These are phyloP conservation scores for Ophiostoma tasmaniense DNA, from an alignment of 2,329 filamentous ascomycete genomes.

Conservation along the genomic window DNA sequence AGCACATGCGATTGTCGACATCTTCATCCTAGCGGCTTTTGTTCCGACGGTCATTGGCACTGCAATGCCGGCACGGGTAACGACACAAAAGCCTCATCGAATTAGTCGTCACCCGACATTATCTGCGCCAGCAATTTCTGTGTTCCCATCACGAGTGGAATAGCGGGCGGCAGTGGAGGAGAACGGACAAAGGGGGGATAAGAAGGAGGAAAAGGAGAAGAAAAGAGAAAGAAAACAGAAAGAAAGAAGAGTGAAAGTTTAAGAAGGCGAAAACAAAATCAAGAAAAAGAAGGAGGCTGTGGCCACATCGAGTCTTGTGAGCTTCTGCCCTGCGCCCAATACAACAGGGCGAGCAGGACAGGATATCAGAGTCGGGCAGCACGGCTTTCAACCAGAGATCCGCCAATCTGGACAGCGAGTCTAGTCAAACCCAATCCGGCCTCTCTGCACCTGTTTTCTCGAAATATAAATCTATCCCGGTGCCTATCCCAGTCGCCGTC, in stretches of 20 bases:
- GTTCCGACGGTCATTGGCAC: slow-evolving; percentile 10
- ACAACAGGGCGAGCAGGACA: neutral
- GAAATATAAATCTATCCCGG: neutral
- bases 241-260: neutral
- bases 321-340: neutral
- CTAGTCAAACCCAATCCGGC: neutral
- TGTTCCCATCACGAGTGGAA: slow-evolving; percentile 6
- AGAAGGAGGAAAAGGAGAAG: neutral
- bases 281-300: neutral
- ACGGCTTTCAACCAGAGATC: neutral
- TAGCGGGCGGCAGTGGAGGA: slow-evolving; percentile 5
- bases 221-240: neutral
- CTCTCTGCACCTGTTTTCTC: neutral
- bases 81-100: neutral
- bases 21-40: neutral
- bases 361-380: neutral
- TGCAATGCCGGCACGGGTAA: slow-evolving; percentile 12
- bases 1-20: neutral
- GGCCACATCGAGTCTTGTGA: neutral
- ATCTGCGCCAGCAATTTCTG: neutral
- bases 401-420: neutral
- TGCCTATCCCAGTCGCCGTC: slow-evolving; percentile 1
- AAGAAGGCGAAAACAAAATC: neutral
- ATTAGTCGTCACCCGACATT: neutral
- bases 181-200: neutral